Conservation (phyloP, 2,329 filamentous ascomycete genomes). For the Cytospora chrysosperma region DNA sequence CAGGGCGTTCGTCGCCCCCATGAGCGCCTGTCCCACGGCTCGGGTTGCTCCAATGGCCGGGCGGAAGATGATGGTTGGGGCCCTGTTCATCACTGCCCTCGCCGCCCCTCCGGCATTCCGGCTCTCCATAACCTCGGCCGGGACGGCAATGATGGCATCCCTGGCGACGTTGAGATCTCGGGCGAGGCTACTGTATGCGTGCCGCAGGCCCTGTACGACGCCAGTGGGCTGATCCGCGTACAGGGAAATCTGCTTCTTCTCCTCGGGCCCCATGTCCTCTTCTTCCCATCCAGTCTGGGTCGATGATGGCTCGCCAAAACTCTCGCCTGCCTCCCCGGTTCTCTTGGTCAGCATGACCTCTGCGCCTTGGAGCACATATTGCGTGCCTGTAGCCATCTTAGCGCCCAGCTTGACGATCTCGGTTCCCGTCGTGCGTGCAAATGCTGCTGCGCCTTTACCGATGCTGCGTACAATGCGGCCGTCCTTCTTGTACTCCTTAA, state of each 20-base stretch:
- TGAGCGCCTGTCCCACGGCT: constrained; percentile 81
- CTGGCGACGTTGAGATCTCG: constrained; percentile 82
- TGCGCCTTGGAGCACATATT: constrained; percentile 85
- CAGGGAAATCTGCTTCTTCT: constrained; percentile 77
- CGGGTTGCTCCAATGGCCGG: constrained; percentile 89
- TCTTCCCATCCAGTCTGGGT: constrained; percentile 36
- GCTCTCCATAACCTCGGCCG: constrained; percentile 86
- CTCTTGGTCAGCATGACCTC: constrained; percentile 70
- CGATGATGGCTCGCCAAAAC: constrained; percentile 11
- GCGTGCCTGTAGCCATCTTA: constrained; percentile 91
- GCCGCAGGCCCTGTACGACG: constrained; percentile 80
- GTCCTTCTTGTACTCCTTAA: constrained; percentile 91
- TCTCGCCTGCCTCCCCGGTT: constrained; percentile 34
- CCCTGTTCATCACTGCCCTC: constrained; percentile 72
- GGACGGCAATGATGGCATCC: constrained; percentile 93
- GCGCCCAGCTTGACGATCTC: constrained; percentile 94
- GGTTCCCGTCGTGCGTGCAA: constrained; percentile 89
- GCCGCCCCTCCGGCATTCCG: constrained; percentile 78
- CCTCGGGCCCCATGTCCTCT: constrained; percentile 63
- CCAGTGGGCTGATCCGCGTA: constrained; percentile 94
- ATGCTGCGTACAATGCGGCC: constrained; percentile 89
- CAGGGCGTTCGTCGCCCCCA: constrained; percentile 89
- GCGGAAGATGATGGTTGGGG: constrained; percentile 89
- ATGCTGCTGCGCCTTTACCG: constrained; percentile 83
- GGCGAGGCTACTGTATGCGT: constrained; percentile 78